These are phyloP conservation scores for Orbilia quercus DNA, from an alignment of 2,329 filamentous ascomycete species.

Conservation along the genomic window DNA sequence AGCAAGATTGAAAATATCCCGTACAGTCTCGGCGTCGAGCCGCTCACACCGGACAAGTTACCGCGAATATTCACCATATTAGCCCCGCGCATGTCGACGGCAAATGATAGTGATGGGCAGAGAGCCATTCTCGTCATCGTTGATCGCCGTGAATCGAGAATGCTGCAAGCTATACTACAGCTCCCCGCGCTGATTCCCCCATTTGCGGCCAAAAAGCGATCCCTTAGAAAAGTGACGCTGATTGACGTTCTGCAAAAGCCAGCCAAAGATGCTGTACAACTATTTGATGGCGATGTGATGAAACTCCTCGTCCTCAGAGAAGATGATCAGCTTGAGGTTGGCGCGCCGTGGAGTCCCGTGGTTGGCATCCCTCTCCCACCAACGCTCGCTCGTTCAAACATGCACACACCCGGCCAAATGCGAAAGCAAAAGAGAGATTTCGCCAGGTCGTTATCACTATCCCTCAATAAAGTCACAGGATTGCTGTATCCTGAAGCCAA, in stretches of 20 bases:
- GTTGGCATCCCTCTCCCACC: constrained; percentile 58
- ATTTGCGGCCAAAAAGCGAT: constrained; percentile 63
- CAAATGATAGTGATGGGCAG: constrained; percentile 46
- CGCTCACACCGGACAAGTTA: constrained; percentile 58
- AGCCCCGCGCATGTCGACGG: constrained; percentile 51
- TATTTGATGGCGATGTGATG: constrained; percentile 58
- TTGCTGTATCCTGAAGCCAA: constrained; percentile 58
- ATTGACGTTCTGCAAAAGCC: constrained; percentile 52
- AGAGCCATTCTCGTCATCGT: constrained; percentile 55
- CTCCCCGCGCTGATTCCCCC: constrained; percentile 62
- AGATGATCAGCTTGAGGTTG: constrained; percentile 58
- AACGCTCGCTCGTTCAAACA: constrained; percentile 59
- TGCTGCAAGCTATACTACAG: constrained; percentile 49
- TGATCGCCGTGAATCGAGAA: constrained; percentile 45
- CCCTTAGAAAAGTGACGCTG: constrained; percentile 54
- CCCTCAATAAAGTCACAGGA: constrained; percentile 57
- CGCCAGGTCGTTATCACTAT: constrained; percentile 58
- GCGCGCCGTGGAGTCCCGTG: constrained; percentile 58
- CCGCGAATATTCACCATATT: constrained; percentile 48
- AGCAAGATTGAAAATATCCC: constrained; percentile 76
- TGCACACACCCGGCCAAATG: constrained; percentile 59
- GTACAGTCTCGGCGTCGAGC: constrained; percentile 65
- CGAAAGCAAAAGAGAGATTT: constrained; percentile 60
- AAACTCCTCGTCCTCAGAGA: constrained; percentile 59
- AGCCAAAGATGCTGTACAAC: constrained; percentile 59